Evolutionary conservation across 2,329 filamentous ascomycete species (phyloP).

Genomic region (Tolypocladium cylindrosporum): DNA sequence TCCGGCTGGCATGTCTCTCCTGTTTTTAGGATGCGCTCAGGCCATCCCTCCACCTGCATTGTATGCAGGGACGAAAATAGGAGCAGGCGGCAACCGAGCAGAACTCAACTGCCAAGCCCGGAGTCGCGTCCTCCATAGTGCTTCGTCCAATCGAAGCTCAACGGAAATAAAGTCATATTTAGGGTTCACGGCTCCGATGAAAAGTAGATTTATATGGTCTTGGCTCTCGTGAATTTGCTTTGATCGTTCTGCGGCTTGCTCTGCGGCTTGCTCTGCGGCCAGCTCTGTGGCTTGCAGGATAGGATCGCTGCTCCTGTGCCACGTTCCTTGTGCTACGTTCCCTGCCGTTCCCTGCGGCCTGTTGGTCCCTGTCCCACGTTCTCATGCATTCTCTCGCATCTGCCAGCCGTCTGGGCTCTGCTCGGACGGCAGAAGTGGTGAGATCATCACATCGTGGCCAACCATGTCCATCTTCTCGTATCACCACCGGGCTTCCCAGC

Average conservation of each 20-base stretch:
- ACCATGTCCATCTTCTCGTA: neutral
- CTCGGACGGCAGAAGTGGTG: neutral
- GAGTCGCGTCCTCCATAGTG: neutral
- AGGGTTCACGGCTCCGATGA: neutral
- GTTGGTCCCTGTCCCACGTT: neutral
- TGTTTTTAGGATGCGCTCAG: neutral
- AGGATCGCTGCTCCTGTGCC: neutral
- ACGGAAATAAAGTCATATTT: neutral
- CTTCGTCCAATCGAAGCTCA: neutral
- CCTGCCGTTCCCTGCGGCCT: neutral
- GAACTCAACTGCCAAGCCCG: neutral
- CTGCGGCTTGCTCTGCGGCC: neutral
- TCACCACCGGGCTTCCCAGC: neutral
- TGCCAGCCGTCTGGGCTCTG: neutral
- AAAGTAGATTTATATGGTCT: neutral
- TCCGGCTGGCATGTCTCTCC: neutral
- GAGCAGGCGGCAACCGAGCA: neutral
- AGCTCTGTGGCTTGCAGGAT: neutral
- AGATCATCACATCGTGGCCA: neutral
- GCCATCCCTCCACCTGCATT: neutral
- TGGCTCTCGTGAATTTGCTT: neutral
- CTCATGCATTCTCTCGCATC: neutral
- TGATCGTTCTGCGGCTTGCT: neutral
- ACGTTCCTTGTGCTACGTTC: neutral
- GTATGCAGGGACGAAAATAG: neutral